These are phyloP conservation scores for Backusella sp. DNA, from an alignment of 192 early-diverging fungal species.

Conservation along the genomic window DNA sequence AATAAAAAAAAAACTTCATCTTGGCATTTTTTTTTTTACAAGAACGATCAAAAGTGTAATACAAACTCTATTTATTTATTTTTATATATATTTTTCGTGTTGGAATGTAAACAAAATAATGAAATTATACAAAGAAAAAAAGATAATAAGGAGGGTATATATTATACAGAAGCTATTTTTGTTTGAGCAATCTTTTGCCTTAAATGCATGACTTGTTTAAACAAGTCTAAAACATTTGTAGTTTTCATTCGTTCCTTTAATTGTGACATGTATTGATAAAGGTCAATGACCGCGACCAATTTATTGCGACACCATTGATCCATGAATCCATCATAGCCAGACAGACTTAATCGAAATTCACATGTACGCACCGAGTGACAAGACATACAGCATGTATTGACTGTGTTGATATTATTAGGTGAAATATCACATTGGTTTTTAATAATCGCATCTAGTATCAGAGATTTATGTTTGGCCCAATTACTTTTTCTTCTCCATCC, in stretches of 20 bases:
- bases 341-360: conserved; percentile 2
- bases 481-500: not conserved
- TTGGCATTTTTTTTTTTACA: not conserved
- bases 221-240: not conserved
- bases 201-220: not conserved
- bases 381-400: not conserved
- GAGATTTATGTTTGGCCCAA: not conserved
- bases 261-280: not conserved
- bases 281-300: not conserved
- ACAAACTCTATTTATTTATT: conserved; percentile 5
- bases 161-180: not conserved
- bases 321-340: not conserved
- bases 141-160: not conserved
- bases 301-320: not conserved
- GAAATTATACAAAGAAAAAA: not conserved
- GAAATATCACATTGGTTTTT: not conserved
- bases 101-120: not conserved
- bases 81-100: not conserved
- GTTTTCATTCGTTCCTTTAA: not conserved
- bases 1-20: not conserved
- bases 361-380: not conserved
- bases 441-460: not conserved
- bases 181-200: not conserved
- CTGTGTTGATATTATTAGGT: not conserved
- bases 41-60: not conserved